phyloP scores from a whole-genome alignment of 352 stramenopile genomes.

The Pythium phragmiticola region DNA sequence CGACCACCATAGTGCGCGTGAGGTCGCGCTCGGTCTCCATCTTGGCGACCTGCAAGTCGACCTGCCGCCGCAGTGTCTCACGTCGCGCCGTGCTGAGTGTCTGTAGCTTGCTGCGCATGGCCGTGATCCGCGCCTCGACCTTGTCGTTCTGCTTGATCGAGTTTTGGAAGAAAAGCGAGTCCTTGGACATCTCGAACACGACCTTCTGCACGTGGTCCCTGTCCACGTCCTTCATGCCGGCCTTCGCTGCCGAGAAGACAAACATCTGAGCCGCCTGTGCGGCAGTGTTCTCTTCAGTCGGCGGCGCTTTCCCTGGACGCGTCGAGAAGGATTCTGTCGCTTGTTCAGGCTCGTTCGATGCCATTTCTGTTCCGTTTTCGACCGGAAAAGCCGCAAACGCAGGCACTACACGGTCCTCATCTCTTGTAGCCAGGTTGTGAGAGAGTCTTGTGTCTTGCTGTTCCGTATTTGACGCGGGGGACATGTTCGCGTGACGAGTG shows the following conservation, averaged over 20 bases:
- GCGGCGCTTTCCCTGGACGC: not conserved
- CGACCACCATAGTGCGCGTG: constrained; percentile 82
- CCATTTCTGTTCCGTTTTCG: not conserved
- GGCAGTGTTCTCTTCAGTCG: not conserved
- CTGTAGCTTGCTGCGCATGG: constrained; percentile 67
- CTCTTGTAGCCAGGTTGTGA: not conserved
- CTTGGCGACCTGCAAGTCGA: constrained; percentile 41
- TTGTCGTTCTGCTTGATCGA: constrained; percentile 88
- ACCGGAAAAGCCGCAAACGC: not conserved
- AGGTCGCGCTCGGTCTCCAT: constrained; percentile 60
- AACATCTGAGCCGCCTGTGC: constrained; percentile 46
- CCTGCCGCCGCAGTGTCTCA: constrained; percentile 37
- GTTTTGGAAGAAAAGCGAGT: constrained; percentile 92
- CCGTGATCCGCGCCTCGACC: constrained; percentile 76
- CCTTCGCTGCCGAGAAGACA: constrained; percentile 84
- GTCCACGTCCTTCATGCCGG: constrained; percentile 88
- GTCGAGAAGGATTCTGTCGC: not conserved
- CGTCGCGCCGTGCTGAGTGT: constrained; percentile 42
- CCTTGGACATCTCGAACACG: constrained; percentile 93
- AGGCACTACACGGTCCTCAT: not conserved
- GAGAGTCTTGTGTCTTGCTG: not conserved
- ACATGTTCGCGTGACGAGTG: constrained; percentile 2
- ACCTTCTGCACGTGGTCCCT: constrained; percentile 91
- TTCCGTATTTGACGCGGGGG: not conserved
- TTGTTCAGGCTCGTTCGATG: not conserved